phyloP scores from a whole-genome alignment of 805 yeast genomes.

The Wickerhamiella azyma region DNA sequence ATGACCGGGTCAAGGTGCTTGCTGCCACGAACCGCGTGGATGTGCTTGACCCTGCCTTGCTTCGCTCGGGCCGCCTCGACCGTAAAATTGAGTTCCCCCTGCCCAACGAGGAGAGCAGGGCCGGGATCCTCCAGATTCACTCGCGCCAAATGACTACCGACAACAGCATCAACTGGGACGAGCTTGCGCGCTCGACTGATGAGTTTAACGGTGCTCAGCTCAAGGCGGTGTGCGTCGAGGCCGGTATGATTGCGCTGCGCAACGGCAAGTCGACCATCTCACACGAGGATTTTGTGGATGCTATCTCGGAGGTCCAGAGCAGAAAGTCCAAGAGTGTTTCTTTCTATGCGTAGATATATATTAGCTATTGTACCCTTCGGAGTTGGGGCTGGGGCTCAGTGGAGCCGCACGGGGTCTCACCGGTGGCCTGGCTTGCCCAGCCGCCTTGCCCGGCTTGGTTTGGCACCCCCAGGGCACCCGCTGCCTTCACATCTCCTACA shows the following conservation, averaged over 20 bases:
- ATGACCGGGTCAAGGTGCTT: constrained; percentile 90
- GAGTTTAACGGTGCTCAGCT: constrained; percentile 98
- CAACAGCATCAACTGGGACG: constrained; percentile 85
- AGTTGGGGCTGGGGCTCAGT: too few species aligned
- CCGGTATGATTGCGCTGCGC: constrained; percentile 98
- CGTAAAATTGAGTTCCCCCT: constrained; percentile 96
- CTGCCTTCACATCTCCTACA: too few species aligned
- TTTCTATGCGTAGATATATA: constrained; percentile 52
- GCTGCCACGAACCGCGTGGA: constrained; percentile 99
- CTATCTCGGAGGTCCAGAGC: constrained; percentile 95
- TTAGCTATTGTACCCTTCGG: not conserved
- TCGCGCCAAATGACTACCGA: constrained; percentile 94
- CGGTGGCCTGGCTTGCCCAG: too few species aligned
- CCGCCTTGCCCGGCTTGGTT: too few species aligned
- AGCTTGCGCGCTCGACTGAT: constrained; percentile 93
- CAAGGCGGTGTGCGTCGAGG: constrained; percentile 97
- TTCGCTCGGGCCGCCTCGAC: constrained; percentile 95
- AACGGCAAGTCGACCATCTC: constrained; percentile 82
- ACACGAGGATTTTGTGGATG: constrained; percentile 97
- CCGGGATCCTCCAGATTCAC: constrained; percentile 90
- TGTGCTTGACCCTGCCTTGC: constrained; percentile 93
- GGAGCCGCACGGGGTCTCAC: too few species aligned
- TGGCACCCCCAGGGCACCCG: too few species aligned
- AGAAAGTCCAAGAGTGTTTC: constrained; percentile 91
- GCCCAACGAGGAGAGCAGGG: constrained; percentile 95